These are phyloP conservation scores for Thelephora aurantiotincta DNA, from an alignment of 768 basidiomycete genomes.

Conservation along the genomic window DNA sequence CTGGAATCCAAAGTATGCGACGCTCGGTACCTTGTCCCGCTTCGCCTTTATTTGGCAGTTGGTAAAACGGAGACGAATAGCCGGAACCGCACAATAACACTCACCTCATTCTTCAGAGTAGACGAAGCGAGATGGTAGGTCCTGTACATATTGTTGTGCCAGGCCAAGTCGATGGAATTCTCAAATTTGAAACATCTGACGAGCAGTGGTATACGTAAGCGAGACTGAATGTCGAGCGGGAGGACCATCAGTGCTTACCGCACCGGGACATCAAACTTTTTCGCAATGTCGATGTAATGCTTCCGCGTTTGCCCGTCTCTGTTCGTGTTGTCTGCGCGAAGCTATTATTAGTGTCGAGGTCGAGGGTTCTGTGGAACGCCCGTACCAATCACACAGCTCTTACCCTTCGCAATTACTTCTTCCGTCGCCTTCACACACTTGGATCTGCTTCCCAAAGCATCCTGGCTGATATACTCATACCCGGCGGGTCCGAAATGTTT, in stretches of 20 bases:
- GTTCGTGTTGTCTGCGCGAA: slow-evolving; percentile 83
- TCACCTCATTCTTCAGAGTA: slow-evolving; percentile 27
- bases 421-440: slow-evolving; percentile 61
- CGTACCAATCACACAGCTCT: slow-evolving; percentile 69
- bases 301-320: slow-evolving; percentile 55
- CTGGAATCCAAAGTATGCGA: slow-evolving; percentile 43
- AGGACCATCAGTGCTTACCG: slow-evolving; percentile 26
- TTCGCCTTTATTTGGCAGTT: slow-evolving; percentile 20
- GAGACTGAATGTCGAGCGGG: neutral
- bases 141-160: slow-evolving; percentile 90
- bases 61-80: neutral
- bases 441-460: slow-evolving; percentile 55
- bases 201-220: neutral
- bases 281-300: slow-evolving; percentile 56
- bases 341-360: neutral
- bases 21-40: slow-evolving; percentile 42
- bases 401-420: slow-evolving; percentile 34
- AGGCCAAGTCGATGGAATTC: slow-evolving; percentile 67
- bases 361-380: neutral
- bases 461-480: slow-evolving; percentile 83
- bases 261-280: slow-evolving; percentile 33
- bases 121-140: slow-evolving; percentile 45
- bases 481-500: slow-evolving; percentile 49
- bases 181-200: slow-evolving; percentile 62
- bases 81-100: slow-evolving; percentile 5